Evolutionary conservation across 2,329 filamentous ascomycete species (phyloP).

Genomic region (Fusarium stilboides): DNA sequence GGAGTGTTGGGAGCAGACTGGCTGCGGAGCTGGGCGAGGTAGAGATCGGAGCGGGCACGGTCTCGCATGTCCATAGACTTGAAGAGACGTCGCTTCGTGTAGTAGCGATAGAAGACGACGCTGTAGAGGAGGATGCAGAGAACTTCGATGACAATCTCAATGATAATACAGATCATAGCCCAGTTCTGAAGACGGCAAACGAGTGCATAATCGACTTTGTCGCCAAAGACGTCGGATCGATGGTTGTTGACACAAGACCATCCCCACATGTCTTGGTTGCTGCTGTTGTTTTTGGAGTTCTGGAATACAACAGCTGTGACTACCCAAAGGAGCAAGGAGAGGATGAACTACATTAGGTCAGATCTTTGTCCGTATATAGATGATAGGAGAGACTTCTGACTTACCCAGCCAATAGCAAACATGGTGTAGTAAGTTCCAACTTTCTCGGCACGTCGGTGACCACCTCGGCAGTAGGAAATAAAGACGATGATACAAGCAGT

Average conservation of each 20-base stretch:
- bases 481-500: conserved; percentile 85
- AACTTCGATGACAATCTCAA: conserved; percentile 93
- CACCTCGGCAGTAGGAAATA: conserved; percentile 87
- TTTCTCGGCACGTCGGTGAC: conserved; percentile 91
- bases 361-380: neutral
- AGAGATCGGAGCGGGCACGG: conserved; percentile 93
- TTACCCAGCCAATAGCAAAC: conserved; percentile 85
- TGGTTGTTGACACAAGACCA: conserved; percentile 97
- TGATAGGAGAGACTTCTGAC: conserved; percentile 22
- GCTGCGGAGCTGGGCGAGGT: conserved; percentile 85
- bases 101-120: conserved; percentile 97
- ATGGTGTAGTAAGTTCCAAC: conserved; percentile 95
- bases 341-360: conserved; percentile 73
- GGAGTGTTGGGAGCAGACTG: conserved; percentile 97
- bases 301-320: conserved; percentile 89
- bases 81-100: conserved; percentile 93
- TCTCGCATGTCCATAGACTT: conserved; percentile 98
- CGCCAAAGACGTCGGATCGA: conserved; percentile 80
- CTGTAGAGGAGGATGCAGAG: conserved; percentile 94
- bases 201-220: conserved; percentile 89
- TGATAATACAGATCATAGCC: conserved; percentile 95
- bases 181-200: conserved; percentile 95
- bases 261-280: conserved; percentile 94
- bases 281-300: conserved; percentile 76
- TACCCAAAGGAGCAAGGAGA: conserved; percentile 93